A percentile compares a stretch with the other conserved stretches of the same genome.
phyloP scores from a whole-genome alignment of 2,329 filamentous ascomycete genomes.

The Alternaria dauci region DNA sequence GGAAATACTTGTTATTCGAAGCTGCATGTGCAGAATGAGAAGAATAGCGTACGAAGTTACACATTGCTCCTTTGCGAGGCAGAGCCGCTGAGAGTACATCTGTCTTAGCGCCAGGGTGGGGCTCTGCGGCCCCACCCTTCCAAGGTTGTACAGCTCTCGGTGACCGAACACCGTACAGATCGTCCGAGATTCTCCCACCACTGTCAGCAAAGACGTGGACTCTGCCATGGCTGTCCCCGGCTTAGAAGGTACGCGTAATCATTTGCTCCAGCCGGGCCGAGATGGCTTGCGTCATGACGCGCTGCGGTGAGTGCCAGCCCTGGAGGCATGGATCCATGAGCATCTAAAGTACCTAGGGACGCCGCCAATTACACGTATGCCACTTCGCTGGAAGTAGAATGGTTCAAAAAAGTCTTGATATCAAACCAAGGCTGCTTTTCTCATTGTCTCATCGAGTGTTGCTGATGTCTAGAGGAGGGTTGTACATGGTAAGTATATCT shows the following conservation, averaged over 20 bases:
- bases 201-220: background rate
- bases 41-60: no score
- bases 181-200: background rate
- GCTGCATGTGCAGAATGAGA: background rate
- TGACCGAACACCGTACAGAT: background rate
- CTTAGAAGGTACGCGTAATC: background rate
- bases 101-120: background rate
- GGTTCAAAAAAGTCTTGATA: background rate
- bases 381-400: background rate
- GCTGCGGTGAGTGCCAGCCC: background rate
- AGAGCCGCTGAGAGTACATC: background rate
- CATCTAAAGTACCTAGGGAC: background rate
- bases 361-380: background rate
- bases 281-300: background rate
- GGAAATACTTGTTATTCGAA: background rate
- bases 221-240: no score
- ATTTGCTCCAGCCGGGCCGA: background rate
- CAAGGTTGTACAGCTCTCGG: conserved; percentile 1
- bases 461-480: background rate
- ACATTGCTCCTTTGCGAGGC: background rate
- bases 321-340: background rate
- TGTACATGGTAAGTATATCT: background rate
- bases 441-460: background rate
- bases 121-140: background rate
- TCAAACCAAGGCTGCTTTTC: background rate